Percentiles rank a stretch among this genome's conserved stretches.
phyloP scores from a whole-genome alignment of 257 asterid genomes.

The Rubia yunnanensis region DNA sequence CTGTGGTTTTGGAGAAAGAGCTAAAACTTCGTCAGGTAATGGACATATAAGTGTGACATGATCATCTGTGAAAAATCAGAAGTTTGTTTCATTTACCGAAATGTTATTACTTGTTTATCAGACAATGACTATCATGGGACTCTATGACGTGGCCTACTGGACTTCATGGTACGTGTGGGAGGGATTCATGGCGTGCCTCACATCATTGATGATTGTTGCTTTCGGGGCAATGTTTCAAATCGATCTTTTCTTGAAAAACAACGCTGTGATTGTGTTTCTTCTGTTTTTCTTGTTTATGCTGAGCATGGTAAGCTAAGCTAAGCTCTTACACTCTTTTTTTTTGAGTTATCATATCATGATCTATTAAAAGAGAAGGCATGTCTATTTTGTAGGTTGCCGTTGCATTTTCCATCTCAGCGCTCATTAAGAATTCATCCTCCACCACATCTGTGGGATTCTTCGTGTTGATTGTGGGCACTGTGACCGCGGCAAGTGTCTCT shows the following conservation, averaged over 20 bases:
- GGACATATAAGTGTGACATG: not conserved
- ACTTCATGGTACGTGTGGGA: conserved; percentile 36
- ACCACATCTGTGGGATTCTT: conserved; percentile 26
- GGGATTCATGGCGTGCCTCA: conserved; percentile 25
- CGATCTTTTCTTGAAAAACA: conserved; percentile 26
- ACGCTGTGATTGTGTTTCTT: conserved; percentile 20
- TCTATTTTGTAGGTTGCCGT: conserved; percentile 22
- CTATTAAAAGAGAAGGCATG: not conserved
- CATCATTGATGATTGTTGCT: conserved; percentile 24
- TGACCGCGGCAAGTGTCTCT: conserved; percentile 23
- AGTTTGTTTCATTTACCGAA: not conserved
- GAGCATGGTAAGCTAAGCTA: conserved; percentile 31
- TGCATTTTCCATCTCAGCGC: conserved; percentile 27
- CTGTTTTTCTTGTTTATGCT: conserved; percentile 31
- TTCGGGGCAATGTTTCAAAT: conserved; percentile 27
- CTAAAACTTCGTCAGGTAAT: conserved; percentile 43
- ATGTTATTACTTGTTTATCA: conserved; percentile 10
- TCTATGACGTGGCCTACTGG: conserved; percentile 39
- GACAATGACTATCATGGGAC: conserved; percentile 41
- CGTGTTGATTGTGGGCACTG: conserved; percentile 21
- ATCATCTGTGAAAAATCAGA: not conserved
- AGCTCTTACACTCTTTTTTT: not conserved
- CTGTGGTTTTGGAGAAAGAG: conserved; percentile 37
- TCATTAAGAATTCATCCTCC: conserved; percentile 28
- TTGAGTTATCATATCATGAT: not conserved